phyloP scores from a whole-genome alignment of 2,329 filamentous ascomycete species.

The Nigrospora oryzae region DNA sequence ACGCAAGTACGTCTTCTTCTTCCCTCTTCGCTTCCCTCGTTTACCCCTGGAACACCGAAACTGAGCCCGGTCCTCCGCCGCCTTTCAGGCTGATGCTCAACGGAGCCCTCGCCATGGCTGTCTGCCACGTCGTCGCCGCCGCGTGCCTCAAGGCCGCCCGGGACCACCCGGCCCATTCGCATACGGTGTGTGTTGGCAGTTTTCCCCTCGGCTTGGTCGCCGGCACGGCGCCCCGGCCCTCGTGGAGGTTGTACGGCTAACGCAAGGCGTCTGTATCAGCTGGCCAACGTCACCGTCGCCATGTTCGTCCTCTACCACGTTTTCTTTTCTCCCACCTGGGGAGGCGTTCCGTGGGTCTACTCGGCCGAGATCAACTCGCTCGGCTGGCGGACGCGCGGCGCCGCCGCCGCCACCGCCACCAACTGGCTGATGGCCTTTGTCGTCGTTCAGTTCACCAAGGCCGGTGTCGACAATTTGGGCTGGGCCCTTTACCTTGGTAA shows the following conservation, averaged over 20 bases:
- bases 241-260: background rate
- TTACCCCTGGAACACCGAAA: too few relatives aligned
- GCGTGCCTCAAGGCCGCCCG: constrained; percentile 21
- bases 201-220: too few relatives aligned
- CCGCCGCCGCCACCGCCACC: constrained; percentile 32
- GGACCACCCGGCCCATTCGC: constrained; percentile 17
- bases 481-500: constrained; percentile 34
- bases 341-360: constrained; percentile 31
- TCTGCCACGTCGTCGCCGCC: constrained; percentile 28
- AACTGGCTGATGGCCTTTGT: constrained; percentile 35
- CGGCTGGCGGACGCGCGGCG: constrained; percentile 30
- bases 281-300: constrained; percentile 28
- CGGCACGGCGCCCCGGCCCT: too few relatives aligned
- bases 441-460: constrained; percentile 34
- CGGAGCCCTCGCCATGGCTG: constrained; percentile 23
- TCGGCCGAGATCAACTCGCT: constrained; percentile 32
- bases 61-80: background rate
- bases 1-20: constrained; percentile 21
- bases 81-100: constrained; percentile 27
- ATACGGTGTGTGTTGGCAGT: constrained; percentile 9
- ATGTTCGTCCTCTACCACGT: constrained; percentile 35
- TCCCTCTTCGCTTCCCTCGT: too few relatives aligned
- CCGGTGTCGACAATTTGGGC: constrained; percentile 27
- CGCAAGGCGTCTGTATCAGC: constrained; percentile 8
- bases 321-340: constrained; percentile 30